Percentiles rank a stretch among this genome's conserved stretches.
phyloP scores from a whole-genome alignment of 148 eudicot species.

The Pouteria glomerata region DNA sequence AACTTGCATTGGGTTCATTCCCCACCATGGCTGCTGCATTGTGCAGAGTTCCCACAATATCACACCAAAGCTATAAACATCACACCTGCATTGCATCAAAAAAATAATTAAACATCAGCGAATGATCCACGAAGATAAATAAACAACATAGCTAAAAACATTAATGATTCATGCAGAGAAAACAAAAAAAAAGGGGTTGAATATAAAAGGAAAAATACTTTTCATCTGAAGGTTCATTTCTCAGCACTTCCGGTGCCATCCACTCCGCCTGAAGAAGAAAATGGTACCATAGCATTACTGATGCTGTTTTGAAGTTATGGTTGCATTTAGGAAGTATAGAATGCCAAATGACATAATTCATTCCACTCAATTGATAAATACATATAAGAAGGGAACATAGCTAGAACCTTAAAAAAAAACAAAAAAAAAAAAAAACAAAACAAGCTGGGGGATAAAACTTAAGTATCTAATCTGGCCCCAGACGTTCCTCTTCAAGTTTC shows the following conservation, averaged over 20 bases:
- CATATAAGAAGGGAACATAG: too few species aligned
- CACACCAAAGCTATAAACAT: slow-evolving; percentile 89
- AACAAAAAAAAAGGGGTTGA: too few species aligned
- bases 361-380: too few species aligned
- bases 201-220: slow-evolving; percentile 50
- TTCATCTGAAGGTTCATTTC: slow-evolving; percentile 93
- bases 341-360: too few species aligned
- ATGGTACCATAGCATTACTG: slow-evolving; percentile 10
- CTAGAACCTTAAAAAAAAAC: too few species aligned
- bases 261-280: slow-evolving; percentile 96
- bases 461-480: too few species aligned
- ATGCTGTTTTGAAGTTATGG: too few species aligned
- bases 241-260: slow-evolving; percentile 99
- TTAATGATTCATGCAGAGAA: neutral
- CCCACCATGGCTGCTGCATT: slow-evolving; percentile 94
- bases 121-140: neutral
- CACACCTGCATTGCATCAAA: slow-evolving; percentile 57
- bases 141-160: neutral
- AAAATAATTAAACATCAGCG: slow-evolving; percentile 3
- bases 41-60: slow-evolving; percentile 97
- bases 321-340: too few species aligned
- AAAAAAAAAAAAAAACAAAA: too few species aligned
- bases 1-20: slow-evolving; percentile 99
- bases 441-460: too few species aligned
- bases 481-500: too few species aligned